Base-by-base conservation (phyloP, 2,329 filamentous ascomycete genomes). In the Aspergillus fischeri region DNA sequence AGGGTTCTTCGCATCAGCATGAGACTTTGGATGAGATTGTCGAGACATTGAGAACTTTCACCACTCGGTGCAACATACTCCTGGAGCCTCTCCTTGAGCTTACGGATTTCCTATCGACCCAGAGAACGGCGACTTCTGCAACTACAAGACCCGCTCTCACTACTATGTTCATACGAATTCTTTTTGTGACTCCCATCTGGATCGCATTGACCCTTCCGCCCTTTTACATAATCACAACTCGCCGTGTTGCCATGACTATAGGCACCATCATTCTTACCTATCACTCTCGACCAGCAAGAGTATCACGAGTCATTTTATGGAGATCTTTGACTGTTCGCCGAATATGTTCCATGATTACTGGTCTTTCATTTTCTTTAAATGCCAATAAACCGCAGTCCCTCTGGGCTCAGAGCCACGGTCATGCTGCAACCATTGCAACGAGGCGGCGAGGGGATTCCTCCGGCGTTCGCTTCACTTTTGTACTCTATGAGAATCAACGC, bases 21-120 rank as follows among this genome's bases (percentile, higher is more conserved):
- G 97, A 97, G 79, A 97, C 92, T 52, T 77, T 99, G 53, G 94
- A 99, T 72, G 94, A 99, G 77, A 99, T 99, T 59, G 90, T 99
- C 56, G 92, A 97, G 66, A 96, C 91, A 0, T 78, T 99, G 48
- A 91, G 92, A 72, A 86, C 92, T 63, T 91, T 99, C 65, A 97
- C 93, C 0, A 89, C 88, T 4, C 84, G 94, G 51, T 97, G 94
- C 75, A 96, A 97, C 73, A 88, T 96, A 53, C 79, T 99, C 20
- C 82, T 97, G 52, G 92, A 97, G 67, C 94, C 94, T 2, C 83
- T 97, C 55, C 80, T 96, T 48, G 86, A 90, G 62, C 81, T 97
- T 72, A 97, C 92, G 5, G 92, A 97, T 72, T 97, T 97, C 69
- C 81, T 99, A 27, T 94, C 90, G 59, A 96, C 92, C 0, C 92